phyloP scores from a whole-genome alignment of 306 rosid species.

The Fragaria nilgerrensis region DNA sequence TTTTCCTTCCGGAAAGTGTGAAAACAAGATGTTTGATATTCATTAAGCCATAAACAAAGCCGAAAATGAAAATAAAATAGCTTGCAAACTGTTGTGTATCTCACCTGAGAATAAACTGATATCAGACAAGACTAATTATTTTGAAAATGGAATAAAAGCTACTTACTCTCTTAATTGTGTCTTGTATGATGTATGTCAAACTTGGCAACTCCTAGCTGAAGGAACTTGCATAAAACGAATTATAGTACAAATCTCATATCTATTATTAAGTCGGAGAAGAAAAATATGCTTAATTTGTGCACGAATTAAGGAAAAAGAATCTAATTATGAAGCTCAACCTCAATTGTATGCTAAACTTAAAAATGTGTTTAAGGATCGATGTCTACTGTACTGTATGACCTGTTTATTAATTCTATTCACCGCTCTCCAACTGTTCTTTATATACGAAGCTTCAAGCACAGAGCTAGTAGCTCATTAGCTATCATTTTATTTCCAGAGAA shows the following conservation, averaged over 20 bases:
- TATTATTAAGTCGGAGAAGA: not conserved
- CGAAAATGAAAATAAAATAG: not conserved
- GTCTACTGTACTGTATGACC: not conserved
- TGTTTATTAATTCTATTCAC: not conserved
- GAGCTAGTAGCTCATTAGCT: not conserved
- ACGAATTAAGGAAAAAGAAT: not conserved
- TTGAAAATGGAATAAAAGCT: not conserved
- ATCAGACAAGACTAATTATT: no score
- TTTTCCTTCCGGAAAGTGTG: not conserved
- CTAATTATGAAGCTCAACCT: not conserved
- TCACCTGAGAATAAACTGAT: not conserved
- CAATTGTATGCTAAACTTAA: not conserved
- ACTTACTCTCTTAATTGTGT: not conserved
- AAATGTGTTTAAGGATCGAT: not conserved
- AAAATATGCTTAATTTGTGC: not conserved
- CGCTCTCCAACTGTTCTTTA: not conserved
- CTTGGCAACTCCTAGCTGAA: not conserved
- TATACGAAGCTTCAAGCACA: slow-evolving; percentile 1
- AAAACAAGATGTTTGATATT: not conserved
- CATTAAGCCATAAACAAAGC: not conserved
- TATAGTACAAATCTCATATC: not conserved
- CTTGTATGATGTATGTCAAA: not conserved
- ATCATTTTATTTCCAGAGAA: slow-evolving; percentile 6
- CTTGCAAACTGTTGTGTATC: not conserved
- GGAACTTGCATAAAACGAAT: not conserved